Conservation (phyloP, 2,329 filamentous ascomycete genomes). For the Hymenoscyphus occultus region DNA sequence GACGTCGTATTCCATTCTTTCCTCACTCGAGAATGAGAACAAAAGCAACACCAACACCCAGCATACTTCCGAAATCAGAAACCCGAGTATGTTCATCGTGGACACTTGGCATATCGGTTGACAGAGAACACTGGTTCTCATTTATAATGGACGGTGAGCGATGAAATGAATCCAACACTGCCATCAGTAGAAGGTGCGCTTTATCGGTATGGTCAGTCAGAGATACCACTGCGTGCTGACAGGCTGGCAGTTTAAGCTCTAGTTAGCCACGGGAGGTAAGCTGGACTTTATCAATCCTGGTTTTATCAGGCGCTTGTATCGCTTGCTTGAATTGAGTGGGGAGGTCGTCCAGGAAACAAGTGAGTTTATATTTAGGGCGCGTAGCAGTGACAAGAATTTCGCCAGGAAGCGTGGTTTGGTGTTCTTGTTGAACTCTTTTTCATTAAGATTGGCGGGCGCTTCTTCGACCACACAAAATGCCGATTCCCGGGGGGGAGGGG, state of each 20-base stretch:
- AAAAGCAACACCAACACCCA: neutral
- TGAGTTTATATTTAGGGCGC: neutral
- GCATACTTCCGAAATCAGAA: neutral
- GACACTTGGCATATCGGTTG: neutral
- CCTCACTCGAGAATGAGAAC: neutral
- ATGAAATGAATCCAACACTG: neutral
- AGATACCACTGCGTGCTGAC: neutral
- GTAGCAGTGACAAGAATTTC: neutral
- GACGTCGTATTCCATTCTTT: neutral
- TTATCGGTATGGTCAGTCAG: neutral
- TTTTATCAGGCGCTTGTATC: neutral
- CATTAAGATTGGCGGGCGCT: neutral
- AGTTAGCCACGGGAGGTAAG: neutral
- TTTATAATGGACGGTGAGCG: neutral
- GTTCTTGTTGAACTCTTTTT: neutral
- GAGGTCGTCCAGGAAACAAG: neutral
- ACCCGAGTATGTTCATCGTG: neutral
- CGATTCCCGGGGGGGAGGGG: neutral
- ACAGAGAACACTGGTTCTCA: neutral
- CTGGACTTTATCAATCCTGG: neutral
- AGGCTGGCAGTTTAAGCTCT: neutral
- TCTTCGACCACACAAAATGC: neutral
- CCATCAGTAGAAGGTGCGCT: neutral
- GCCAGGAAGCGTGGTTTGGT: neutral
- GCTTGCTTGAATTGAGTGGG: neutral